These are phyloP conservation scores for Emericellopsis atlantica DNA, from an alignment of 2,329 filamentous ascomycete species.

Conservation along the genomic window DNA sequence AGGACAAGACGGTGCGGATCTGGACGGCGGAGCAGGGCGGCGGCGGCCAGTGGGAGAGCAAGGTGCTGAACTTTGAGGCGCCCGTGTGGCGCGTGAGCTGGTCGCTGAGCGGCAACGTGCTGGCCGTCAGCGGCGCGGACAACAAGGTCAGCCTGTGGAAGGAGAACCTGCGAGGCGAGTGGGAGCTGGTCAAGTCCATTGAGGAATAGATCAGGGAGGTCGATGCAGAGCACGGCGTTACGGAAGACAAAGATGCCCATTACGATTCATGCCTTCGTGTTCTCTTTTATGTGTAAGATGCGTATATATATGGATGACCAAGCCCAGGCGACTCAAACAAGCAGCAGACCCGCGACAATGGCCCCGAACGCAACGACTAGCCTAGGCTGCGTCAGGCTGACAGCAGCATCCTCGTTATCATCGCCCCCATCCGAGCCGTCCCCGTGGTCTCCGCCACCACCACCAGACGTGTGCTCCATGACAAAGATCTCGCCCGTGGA, in stretches of 20 bases:
- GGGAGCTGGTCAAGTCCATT: slow-evolving; percentile 95
- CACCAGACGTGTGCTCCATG: slow-evolving; percentile 14
- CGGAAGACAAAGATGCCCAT: no score
- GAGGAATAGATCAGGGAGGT: slow-evolving; percentile 50
- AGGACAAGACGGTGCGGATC: slow-evolving; percentile 95
- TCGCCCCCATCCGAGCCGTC: slow-evolving; percentile 2
- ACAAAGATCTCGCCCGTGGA: slow-evolving; percentile 55
- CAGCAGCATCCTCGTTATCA: slow-evolving; percentile 4
- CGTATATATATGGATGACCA: no score
- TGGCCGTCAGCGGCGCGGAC: slow-evolving; percentile 86
- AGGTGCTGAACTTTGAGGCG: slow-evolving; percentile 76
- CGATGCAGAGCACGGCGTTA: no score
- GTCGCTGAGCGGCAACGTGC: slow-evolving; percentile 92
- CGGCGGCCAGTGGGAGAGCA: slow-evolving; percentile 68
- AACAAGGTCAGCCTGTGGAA: slow-evolving; percentile 98
- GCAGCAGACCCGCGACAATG: slow-evolving; percentile 12
- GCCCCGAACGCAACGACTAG: slow-evolving; percentile 14
- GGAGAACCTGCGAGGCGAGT: slow-evolving; percentile 91
- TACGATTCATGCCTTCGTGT: no score
- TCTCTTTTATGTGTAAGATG: no score
- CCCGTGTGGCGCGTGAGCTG: slow-evolving; percentile 95
- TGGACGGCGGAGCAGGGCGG: slow-evolving; percentile 61
- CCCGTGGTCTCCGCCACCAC: slow-evolving; percentile 4
- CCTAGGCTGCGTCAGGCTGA: slow-evolving; percentile 7
- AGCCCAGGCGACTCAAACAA: slow-evolving; percentile 8